Conservation (phyloP, 83 land plant genomes). For the Thuja plicata region DNA sequence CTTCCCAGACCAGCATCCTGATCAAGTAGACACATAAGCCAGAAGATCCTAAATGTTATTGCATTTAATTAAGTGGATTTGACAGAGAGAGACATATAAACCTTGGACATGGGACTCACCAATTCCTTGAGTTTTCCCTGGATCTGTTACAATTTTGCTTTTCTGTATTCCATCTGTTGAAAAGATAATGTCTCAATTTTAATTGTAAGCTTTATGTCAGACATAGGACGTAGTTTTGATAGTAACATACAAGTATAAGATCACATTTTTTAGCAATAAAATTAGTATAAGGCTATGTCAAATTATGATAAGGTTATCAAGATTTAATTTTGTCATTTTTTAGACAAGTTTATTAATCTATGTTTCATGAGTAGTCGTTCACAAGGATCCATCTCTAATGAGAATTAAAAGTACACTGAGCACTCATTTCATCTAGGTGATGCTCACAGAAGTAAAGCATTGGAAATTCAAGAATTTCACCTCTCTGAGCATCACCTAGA, state of each 20-base stretch:
- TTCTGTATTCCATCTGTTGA: not conserved
- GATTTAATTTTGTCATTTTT: no score
- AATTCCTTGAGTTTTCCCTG: not conserved
- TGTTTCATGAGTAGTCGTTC: no score
- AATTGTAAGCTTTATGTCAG: not conserved
- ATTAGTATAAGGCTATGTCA: not conserved
- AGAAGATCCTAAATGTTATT: not conserved
- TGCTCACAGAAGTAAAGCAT: no score
- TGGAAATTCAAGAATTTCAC: no score
- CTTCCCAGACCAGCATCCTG: slow-evolving; percentile 54
- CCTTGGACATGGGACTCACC: not conserved
- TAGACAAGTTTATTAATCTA: no score
- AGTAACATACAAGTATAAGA: not conserved
- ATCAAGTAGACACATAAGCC: not conserved
- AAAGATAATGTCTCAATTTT: not conserved
- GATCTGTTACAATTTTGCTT: not conserved
- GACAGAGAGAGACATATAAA: not conserved
- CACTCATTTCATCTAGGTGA: no score
- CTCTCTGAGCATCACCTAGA: no score
- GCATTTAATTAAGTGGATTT: not conserved
- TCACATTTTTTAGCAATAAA: not conserved
- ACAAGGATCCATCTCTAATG: no score
- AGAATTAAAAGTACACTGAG: no score
- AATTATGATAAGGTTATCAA: no score
- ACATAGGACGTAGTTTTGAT: not conserved